Evolutionary conservation across 2,329 filamentous ascomycete genomes (phyloP), one percentile per base, ranked within the genome.

Genomic region (Grosmannia clavigera): DNA sequence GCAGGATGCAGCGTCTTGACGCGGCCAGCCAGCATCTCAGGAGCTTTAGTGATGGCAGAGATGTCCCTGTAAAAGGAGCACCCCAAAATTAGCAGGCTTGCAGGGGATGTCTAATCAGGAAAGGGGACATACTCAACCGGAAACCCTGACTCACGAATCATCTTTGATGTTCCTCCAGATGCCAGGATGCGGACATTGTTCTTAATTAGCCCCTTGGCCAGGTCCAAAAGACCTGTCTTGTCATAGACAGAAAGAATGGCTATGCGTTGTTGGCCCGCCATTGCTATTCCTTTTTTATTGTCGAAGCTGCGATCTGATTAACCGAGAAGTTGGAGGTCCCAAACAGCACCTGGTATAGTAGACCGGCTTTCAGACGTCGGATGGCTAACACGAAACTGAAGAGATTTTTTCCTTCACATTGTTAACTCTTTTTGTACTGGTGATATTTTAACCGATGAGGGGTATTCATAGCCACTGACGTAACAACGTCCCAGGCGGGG

Each of bases 231-330:
- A 63, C 92, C 94, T 60, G 92, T 97, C 85, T 99, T 99, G 82
- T 99, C 90, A 73, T 94, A 97, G 79, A 97, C 94, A 66, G 92
- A 97, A 72, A 99, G 82, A 71, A 99, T 97, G 66, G 94, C 94
- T 80, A 81, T 82, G 71, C 81, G 78, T 71, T 83, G 81, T 62
- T 73, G 68, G 61, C 63, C 65, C 61, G 67, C 68, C 74, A 76
- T 75, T 33, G 12, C 27, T 14, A 51, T 51, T 27, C 25, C 10
- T 51, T 14, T 5, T 51, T n/a, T 6, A 14, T 29, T 19, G 50
- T 31, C 25, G 50, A 33, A 19, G 27, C 50, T 31, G 14, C 5
- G 14, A n/a, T 46, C 50, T 3, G 29, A 5, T 27, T 5, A 7
- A 16, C 14, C 25, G 25, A 51, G 22, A 51, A 51, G 22, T 22